Evolutionary conservation across 495 filamentous ascomycete genomes (phyloP).

Genomic region (Astrothelium macrocarpum): DNA sequence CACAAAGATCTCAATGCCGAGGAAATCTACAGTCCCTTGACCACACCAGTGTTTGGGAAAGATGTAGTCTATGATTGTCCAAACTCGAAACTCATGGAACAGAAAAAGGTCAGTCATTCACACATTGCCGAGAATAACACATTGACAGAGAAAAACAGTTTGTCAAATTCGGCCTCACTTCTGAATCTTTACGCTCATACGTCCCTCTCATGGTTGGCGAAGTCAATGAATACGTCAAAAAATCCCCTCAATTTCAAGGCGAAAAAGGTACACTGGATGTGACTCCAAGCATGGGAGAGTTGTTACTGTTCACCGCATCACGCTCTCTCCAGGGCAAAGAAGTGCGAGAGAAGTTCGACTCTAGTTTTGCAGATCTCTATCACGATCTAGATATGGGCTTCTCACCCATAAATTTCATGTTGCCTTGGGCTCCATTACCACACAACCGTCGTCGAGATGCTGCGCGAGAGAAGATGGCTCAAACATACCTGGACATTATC

Average conservation of each 20-base stretch:
- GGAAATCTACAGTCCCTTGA: conserved; percentile 53
- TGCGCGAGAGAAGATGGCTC: conserved; percentile 48
- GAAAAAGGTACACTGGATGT: conserved; percentile 45
- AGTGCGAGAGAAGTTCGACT: conserved; percentile 52
- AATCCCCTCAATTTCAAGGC: conserved; percentile 38
- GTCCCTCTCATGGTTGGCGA: conserved; percentile 48
- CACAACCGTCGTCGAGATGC: conserved; percentile 52
- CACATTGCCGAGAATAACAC: no score
- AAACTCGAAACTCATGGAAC: conserved; percentile 58
- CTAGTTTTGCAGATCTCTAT: conserved; percentile 52
- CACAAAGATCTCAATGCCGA: conserved; percentile 53
- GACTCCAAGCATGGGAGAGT: conserved; percentile 46
- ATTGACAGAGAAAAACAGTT: conserved; percentile 35
- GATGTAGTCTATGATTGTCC: conserved; percentile 59
- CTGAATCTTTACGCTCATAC: conserved; percentile 53
- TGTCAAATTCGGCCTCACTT: conserved; percentile 55
- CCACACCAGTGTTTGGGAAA: conserved; percentile 53
- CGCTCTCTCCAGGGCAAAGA: conserved; percentile 56
- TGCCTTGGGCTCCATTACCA: conserved; percentile 53
- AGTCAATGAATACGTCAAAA: conserved; percentile 42
- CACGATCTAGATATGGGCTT: conserved; percentile 60
- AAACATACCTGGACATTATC: conserved; percentile 53
- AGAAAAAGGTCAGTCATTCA: conserved; percentile 48
- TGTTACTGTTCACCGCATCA: conserved; percentile 59
- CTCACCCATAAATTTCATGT: conserved; percentile 56